phyloP scores from a whole-genome alignment of 345 rosid species.

The Syzygium aromaticum region DNA sequence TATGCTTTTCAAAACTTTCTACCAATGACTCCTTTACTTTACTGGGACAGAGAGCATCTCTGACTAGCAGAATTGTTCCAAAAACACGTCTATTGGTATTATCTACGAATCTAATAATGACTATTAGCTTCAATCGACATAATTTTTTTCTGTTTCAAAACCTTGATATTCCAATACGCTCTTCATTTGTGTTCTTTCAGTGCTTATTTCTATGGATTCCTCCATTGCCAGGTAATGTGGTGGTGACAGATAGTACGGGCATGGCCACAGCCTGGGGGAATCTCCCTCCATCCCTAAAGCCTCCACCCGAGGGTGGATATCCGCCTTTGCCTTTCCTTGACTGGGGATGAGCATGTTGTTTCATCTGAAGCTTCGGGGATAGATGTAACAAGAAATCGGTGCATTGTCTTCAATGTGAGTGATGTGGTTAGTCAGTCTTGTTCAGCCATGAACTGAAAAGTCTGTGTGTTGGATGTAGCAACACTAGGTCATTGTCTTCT shows the following conservation, averaged over 20 bases:
- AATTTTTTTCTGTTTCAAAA: not conserved
- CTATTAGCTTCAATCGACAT: not conserved
- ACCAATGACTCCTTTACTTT: not conserved
- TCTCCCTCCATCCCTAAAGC: constrained; percentile 83
- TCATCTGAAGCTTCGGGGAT: not conserved
- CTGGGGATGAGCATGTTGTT: constrained; percentile 52
- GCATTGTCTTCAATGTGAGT: not conserved
- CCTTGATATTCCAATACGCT: not conserved
- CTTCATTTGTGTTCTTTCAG: not conserved
- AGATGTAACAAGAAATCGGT: not conserved
- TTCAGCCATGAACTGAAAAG: not conserved
- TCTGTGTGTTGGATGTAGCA: not conserved
- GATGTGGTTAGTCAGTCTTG: not conserved
- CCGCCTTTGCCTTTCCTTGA: constrained; percentile 49
- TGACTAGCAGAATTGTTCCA: not conserved
- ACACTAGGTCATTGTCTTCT: not conserved
- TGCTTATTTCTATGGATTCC: not conserved
- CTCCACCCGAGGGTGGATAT: constrained; percentile 79
- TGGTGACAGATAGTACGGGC: constrained; percentile 25
- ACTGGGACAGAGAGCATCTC: not conserved
- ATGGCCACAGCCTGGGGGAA: constrained; percentile 47
- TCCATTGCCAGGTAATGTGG: constrained; percentile 23
- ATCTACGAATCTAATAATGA: not conserved
- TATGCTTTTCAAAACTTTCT: not conserved
- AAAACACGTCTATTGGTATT: not conserved